These are phyloP conservation scores for Polymyxa betae DNA, from an alignment of 208 protist species.

Conservation along the genomic window DNA sequence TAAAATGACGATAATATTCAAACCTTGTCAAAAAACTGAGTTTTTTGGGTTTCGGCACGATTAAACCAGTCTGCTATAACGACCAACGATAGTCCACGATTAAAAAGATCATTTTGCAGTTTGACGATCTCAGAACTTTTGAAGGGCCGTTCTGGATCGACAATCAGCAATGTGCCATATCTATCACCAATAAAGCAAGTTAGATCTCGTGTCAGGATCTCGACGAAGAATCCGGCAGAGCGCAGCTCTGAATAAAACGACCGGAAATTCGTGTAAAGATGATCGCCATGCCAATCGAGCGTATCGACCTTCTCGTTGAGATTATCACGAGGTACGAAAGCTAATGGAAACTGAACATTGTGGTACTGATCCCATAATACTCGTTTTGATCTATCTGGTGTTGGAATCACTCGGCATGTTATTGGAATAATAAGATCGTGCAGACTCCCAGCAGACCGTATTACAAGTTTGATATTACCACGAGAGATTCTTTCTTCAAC, in stretches of 20 bases:
- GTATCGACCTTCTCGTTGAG: slow-evolving; percentile 82
- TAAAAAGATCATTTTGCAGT: slow-evolving; percentile 74
- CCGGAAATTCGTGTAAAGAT: slow-evolving; percentile 90
- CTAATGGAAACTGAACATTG: slow-evolving; percentile 87
- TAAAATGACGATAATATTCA: background rate
- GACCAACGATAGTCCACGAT: slow-evolving; percentile 79
- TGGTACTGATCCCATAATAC: slow-evolving; percentile 91
- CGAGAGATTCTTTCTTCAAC: too few relatives aligned
- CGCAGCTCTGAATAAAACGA: slow-evolving; percentile 66
- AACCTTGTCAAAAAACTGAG: slow-evolving; percentile 79
- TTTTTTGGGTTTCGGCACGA: slow-evolving; percentile 74
- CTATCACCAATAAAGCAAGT: slow-evolving; percentile 78
- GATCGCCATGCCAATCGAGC: slow-evolving; percentile 90
- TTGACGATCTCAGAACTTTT: slow-evolving; percentile 71
- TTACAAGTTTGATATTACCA: slow-evolving; percentile 42
- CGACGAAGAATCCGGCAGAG: slow-evolving; percentile 76
- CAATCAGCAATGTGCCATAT: slow-evolving; percentile 83
- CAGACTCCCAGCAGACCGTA: background rate
- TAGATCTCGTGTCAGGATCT: slow-evolving; percentile 69
- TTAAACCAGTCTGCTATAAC: slow-evolving; percentile 90
- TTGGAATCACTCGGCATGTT: slow-evolving; percentile 67
- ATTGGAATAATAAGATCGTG: slow-evolving; percentile 56
- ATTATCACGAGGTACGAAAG: slow-evolving; percentile 88
- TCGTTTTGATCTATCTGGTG: slow-evolving; percentile 79
- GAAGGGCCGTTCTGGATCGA: slow-evolving; percentile 86